phyloP scores from a whole-genome alignment of 257 asterid genomes.

The Cruciata laevipes region DNA sequence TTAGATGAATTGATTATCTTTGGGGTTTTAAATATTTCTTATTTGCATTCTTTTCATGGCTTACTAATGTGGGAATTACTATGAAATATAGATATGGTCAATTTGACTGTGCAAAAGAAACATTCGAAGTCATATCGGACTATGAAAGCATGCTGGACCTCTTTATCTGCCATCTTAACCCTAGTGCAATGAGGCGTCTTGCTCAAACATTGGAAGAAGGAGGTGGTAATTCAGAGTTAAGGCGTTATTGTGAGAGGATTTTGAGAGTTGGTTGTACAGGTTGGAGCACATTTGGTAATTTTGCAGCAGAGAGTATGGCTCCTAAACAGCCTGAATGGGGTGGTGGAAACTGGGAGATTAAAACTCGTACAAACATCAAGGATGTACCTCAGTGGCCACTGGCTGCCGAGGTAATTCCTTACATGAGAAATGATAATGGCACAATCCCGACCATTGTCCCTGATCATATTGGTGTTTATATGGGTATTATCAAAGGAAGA shows the following conservation, averaged over 20 bases:
- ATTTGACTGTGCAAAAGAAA: slow-evolving; percentile 94
- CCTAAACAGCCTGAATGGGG: slow-evolving; percentile 99
- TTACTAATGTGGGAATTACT: slow-evolving; percentile 15
- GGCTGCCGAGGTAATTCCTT: slow-evolving; percentile 99
- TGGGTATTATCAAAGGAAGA: slow-evolving; percentile 93
- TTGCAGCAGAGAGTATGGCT: slow-evolving; percentile 99
- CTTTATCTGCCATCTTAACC: slow-evolving; percentile 97
- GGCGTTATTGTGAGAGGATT: slow-evolving; percentile 94
- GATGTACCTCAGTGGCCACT: slow-evolving; percentile 97
- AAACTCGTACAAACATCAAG: slow-evolving; percentile 82
- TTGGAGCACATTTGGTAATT: slow-evolving; percentile 97
- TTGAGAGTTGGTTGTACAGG: slow-evolving; percentile 93
- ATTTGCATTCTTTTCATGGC: slow-evolving; percentile 8
- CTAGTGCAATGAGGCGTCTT: slow-evolving; percentile 96
- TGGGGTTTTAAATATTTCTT: neutral
- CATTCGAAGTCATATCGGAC: slow-evolving; percentile 92
- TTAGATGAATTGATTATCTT: neutral
- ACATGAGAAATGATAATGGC: slow-evolving; percentile 97
- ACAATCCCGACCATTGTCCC: slow-evolving; percentile 90
- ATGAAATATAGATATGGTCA: slow-evolving; percentile 78
- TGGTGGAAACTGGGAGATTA: slow-evolving; percentile 99
- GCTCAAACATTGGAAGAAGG: slow-evolving; percentile 94
- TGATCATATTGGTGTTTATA: slow-evolving; percentile 94
- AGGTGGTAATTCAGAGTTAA: slow-evolving; percentile 75
- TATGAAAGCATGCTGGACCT: slow-evolving; percentile 95